Percentiles rank a stretch among this genome's conserved stretches.
Evolutionary conservation across 495 filamentous ascomycete species (phyloP).

Genomic region (Cairneyella variabilis): DNA sequence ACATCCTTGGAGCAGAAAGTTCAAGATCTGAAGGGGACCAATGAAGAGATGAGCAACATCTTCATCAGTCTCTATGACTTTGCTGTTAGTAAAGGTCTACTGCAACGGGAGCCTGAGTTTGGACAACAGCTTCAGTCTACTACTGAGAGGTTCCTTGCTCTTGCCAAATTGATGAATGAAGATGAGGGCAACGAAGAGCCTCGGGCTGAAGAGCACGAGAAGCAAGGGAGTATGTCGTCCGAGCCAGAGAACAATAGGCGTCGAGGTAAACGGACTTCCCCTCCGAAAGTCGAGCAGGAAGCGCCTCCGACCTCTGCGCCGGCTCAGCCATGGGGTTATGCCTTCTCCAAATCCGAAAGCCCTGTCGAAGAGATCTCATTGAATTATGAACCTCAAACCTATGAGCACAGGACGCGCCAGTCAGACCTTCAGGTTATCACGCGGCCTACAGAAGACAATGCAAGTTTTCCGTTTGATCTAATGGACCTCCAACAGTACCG

Average conservation of each 20-base stretch:
- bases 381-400: slow-evolving; percentile 4
- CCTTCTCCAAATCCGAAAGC: slow-evolving; percentile 5
- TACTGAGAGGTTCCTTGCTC: slow-evolving; percentile 40
- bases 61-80: slow-evolving; percentile 69
- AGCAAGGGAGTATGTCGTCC: slow-evolving; percentile 3
- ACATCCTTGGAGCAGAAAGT: slow-evolving; percentile 66
- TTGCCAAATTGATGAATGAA: slow-evolving; percentile 37
- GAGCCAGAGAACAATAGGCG: neutral
- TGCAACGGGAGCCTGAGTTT: slow-evolving; percentile 48
- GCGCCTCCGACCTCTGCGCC: neutral
- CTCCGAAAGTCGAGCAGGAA: slow-evolving; percentile 5
- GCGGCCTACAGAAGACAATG: slow-evolving; percentile 25
- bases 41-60: slow-evolving; percentile 70
- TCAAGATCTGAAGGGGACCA: slow-evolving; percentile 56
- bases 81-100: slow-evolving; percentile 43
- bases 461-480: slow-evolving; percentile 28
- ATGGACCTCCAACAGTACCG: slow-evolving; percentile 23
- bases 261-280: slow-evolving; percentile 4
- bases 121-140: slow-evolving; percentile 40
- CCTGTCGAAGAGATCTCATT: slow-evolving; percentile 15
- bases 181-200: slow-evolving; percentile 30
- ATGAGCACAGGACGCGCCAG: slow-evolving; percentile 8
- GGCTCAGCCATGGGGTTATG: slow-evolving; percentile 11
- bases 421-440: slow-evolving; percentile 25
- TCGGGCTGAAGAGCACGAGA: slow-evolving; percentile 1